These are phyloP conservation scores for Dactylorhiza incarnata DNA, from an alignment of 106 monocot genomes.

Conservation along the genomic window DNA sequence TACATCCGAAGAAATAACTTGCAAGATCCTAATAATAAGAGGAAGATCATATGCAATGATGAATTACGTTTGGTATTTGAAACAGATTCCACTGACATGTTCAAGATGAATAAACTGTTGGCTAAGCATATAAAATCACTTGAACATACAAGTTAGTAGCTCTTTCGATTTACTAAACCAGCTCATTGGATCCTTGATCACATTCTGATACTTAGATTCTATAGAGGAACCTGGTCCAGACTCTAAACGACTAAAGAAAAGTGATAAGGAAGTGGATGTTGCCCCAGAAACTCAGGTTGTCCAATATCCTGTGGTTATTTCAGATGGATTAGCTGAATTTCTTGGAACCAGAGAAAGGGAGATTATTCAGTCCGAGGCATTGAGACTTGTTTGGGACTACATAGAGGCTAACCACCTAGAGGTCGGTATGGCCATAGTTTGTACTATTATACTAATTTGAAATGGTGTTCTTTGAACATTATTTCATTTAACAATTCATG, in stretches of 20 bases:
- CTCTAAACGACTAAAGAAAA: conserved; percentile 48
- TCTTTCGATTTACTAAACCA: not conserved
- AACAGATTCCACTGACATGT: conserved; percentile 96
- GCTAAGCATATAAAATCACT: conserved; percentile 81
- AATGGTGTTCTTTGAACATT: not conserved
- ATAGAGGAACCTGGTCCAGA: conserved; percentile 51
- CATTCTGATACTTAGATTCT: conserved; percentile 8
- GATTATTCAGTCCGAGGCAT: conserved; percentile 71
- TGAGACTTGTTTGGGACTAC: conserved; percentile 74
- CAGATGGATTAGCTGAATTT: conserved; percentile 70
- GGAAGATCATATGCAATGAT: conserved; percentile 94
- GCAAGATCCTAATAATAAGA: conserved; percentile 93
- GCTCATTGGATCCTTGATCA: not conserved
- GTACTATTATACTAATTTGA: not conserved
- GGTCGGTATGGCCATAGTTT: conserved; percentile 28
- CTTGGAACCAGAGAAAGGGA: conserved; percentile 64
- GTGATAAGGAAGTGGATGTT: conserved; percentile 32
- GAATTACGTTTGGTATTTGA: conserved; percentile 85
- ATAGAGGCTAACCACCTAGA: conserved; percentile 70
- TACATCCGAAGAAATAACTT: conserved; percentile 87
- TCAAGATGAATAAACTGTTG: conserved; percentile 93
- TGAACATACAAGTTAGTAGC: conserved; percentile 43
- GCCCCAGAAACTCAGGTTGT: conserved; percentile 20
- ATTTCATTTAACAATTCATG: not conserved
- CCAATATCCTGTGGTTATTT: conserved; percentile 38